These are phyloP conservation scores for Erigeron philadelphicus DNA, from an alignment of 140 eudicot species.

Conservation along the genomic window DNA sequence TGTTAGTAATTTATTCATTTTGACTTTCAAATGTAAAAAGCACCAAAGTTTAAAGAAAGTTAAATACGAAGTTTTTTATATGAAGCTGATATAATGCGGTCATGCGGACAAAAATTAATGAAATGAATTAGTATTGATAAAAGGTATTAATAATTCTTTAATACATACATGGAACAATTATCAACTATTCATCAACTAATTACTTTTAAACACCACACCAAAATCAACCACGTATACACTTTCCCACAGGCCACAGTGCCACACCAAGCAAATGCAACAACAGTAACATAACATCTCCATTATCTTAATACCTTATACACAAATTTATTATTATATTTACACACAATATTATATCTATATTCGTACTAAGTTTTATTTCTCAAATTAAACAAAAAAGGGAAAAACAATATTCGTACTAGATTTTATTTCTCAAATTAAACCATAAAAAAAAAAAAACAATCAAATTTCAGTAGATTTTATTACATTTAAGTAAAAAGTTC, in stretches of 20 bases:
- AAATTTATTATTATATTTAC: background rate
- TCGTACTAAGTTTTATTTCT: background rate
- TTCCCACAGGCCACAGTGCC: too few species aligned
- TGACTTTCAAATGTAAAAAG: too few species aligned
- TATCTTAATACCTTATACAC: background rate
- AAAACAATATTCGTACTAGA: background rate
- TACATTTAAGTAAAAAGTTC: constrained; percentile 7
- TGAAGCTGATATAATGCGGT: too few species aligned
- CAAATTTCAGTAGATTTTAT: background rate
- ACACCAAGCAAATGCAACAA: background rate
- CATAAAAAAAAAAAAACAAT: background rate
- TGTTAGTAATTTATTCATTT: too few species aligned
- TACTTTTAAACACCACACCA: background rate
- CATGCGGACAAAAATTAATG: too few species aligned
- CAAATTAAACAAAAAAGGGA: background rate
- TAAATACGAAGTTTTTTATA: too few species aligned
- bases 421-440: background rate
- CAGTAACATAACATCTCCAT: too few species aligned
- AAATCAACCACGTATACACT: constrained; percentile 29
- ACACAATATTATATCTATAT: background rate
- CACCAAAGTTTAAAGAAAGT: too few species aligned
- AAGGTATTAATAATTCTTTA: too few species aligned
- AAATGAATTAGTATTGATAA: too few species aligned
- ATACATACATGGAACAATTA: too few species aligned
- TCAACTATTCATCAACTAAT: background rate